Percentiles rank a stretch among this genome's conserved stretches.
These are phyloP conservation scores for Dendrocalamus sinicus DNA, from an alignment of 176 grass and related monocot genomes.

Conservation along the genomic window DNA sequence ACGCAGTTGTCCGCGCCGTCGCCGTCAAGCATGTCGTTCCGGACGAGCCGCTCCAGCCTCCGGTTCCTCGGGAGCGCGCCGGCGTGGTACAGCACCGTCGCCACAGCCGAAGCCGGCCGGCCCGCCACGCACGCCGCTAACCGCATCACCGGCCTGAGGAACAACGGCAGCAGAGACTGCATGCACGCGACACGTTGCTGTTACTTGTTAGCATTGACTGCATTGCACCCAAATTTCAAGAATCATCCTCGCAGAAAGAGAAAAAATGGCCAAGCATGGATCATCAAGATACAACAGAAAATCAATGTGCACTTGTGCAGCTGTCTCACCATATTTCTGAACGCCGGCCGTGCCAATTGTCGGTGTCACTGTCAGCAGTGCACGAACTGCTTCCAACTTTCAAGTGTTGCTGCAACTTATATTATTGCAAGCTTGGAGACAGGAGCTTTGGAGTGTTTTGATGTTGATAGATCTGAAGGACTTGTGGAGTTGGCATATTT, in stretches of 20 bases:
- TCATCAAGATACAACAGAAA: neutral
- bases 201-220: neutral
- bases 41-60: slow-evolving; percentile 57
- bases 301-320: neutral
- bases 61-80: slow-evolving; percentile 72
- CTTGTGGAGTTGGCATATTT: neutral
- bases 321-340: neutral
- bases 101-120: slow-evolving; percentile 41
- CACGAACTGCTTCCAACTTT: neutral
- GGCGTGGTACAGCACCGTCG: slow-evolving; percentile 66
- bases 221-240: neutral
- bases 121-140: slow-evolving; percentile 51
- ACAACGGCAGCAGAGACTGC: slow-evolving; percentile 55
- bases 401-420: neutral
- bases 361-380: neutral
- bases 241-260: neutral
- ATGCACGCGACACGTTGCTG: neutral
- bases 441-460: neutral
- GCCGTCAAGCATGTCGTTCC: slow-evolving; percentile 42
- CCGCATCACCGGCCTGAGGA: slow-evolving; percentile 51
- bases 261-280: neutral
- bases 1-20: slow-evolving; percentile 35
- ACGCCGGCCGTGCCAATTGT: neutral
- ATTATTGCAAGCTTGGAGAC: neutral
- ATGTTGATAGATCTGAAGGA: neutral